phyloP scores from a whole-genome alignment of 2,329 filamentous ascomycete species.

The Pezicula rhizophila region DNA sequence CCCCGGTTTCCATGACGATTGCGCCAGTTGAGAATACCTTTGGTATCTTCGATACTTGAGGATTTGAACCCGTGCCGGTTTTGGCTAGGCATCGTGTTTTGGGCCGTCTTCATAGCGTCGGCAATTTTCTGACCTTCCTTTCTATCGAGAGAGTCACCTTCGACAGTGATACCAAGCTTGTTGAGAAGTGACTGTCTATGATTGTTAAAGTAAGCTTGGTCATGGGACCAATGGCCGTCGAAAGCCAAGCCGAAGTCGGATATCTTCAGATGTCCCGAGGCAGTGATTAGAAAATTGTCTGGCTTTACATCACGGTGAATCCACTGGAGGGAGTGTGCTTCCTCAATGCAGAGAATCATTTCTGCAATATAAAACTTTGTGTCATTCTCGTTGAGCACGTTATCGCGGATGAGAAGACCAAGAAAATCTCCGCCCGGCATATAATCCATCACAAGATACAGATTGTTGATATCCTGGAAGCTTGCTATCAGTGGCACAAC shows the following conservation, averaged over 20 bases:
- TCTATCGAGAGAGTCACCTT: conserved; percentile 68
- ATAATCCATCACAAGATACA: conserved; percentile 97
- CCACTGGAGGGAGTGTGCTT: conserved; percentile 79
- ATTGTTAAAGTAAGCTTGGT: conserved; percentile 78
- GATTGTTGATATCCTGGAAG: conserved; percentile 77
- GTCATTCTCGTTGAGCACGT: conserved; percentile 70
- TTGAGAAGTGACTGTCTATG: conserved; percentile 74
- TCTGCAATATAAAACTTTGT: conserved; percentile 87
- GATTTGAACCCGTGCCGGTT: conserved; percentile 33
- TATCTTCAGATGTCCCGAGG: conserved; percentile 86
- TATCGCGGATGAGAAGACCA: conserved; percentile 77
- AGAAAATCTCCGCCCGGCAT: conserved; percentile 97
- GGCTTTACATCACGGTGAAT: conserved; percentile 97
- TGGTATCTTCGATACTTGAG: conserved; percentile 23
- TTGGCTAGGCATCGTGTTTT: conserved; percentile 32
- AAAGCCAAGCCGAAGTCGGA: conserved; percentile 96
- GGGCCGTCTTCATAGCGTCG: conserved; percentile 32
- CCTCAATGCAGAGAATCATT: conserved; percentile 93
- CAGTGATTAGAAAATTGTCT: conserved; percentile 90
- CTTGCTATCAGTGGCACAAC: conserved; percentile 81
- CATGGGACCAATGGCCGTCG: conserved; percentile 91
- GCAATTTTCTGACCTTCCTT: conserved; percentile 42
- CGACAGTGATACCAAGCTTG: conserved; percentile 67
- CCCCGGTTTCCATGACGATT: conserved; percentile 63
- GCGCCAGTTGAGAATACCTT: conserved; percentile 62